A percentile compares a stretch with the other conserved stretches of the same genome.
These are phyloP conservation scores for Blumeria graminis DNA, from an alignment of 2,329 filamentous ascomycete genomes.

Conservation along the genomic window DNA sequence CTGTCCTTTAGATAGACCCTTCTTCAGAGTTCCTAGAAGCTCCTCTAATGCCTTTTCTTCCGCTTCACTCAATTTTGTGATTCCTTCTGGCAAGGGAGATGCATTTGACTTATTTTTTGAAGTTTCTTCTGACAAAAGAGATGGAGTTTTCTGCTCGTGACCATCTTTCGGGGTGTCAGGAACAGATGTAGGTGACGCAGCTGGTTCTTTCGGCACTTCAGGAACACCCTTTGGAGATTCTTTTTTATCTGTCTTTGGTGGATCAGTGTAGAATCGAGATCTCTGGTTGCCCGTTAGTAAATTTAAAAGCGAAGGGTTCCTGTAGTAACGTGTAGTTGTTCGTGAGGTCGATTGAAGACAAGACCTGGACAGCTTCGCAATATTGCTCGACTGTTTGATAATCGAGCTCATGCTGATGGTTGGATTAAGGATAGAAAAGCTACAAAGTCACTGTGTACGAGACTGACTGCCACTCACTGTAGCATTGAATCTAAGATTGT, in stretches of 20 bases:
- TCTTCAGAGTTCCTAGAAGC: slow-evolving; percentile 29
- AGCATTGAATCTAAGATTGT: neutral
- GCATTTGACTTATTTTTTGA: slow-evolving; percentile 12
- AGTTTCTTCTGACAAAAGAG: slow-evolving; percentile 10
- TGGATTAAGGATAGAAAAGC: neutral
- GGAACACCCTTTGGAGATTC: slow-evolving; percentile 7
- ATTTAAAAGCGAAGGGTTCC: slow-evolving; percentile 5
- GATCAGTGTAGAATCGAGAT: slow-evolving; percentile 8
- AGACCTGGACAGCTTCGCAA: slow-evolving; percentile 36
- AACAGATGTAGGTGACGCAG: slow-evolving; percentile 11
- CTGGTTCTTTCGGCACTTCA: slow-evolving; percentile 13
- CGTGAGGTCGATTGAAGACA: slow-evolving; percentile 27
- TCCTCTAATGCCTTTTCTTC: slow-evolving; percentile 34
- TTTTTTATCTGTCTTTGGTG: slow-evolving; percentile 5
- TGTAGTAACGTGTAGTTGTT: slow-evolving; percentile 18
- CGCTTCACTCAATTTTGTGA: slow-evolving; percentile 22
- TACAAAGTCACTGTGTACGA: neutral
- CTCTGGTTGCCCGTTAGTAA: slow-evolving; percentile 15
- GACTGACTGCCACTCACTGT: neutral
- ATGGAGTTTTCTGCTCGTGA: slow-evolving; percentile 16
- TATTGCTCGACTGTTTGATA: slow-evolving; percentile 39
- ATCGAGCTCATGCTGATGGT: slow-evolving; percentile 36
- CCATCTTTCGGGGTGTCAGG: slow-evolving; percentile 21
- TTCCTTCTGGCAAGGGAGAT: slow-evolving; percentile 9
- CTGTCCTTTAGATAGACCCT: slow-evolving; percentile 36